Evolutionary conservation across 495 filamentous ascomycete genomes (phyloP).

Genomic region (Cercophora newfieldiana): DNA sequence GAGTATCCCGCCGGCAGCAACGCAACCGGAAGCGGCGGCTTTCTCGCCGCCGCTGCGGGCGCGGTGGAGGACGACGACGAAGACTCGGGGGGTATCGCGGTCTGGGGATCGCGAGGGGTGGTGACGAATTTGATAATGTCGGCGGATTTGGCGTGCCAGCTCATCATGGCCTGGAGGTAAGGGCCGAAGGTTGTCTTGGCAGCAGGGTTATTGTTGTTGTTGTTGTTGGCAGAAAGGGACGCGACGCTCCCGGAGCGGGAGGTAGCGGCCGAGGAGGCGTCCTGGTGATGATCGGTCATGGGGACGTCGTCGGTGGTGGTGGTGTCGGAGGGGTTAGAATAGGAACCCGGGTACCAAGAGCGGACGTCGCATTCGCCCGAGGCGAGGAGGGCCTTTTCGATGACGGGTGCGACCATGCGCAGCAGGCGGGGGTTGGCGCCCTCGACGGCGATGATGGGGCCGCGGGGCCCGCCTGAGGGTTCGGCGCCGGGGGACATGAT

Average conservation of each 20-base stretch:
- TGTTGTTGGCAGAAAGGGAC: not conserved
- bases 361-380: slow-evolving; percentile 60
- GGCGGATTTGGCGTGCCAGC: slow-evolving; percentile 69
- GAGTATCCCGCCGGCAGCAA: slow-evolving; percentile 69
- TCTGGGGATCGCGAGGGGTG: not conserved
- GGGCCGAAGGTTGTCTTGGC: slow-evolving; percentile 59
- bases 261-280: not conserved
- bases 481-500: slow-evolving; percentile 23
- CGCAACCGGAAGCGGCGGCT: slow-evolving; percentile 58
- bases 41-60: not conserved
- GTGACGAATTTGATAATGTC: slow-evolving; percentile 68
- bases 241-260: slow-evolving; percentile 10
- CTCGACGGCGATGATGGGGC: slow-evolving; percentile 81
- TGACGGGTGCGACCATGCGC: slow-evolving; percentile 56
- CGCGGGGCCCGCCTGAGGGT: slow-evolving; percentile 52
- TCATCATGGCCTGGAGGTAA: slow-evolving; percentile 68
- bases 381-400: slow-evolving; percentile 59
- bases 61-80: slow-evolving; percentile 1
- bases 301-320: slow-evolving; percentile 14
- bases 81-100: not conserved
- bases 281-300: not conserved
- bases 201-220: no score
- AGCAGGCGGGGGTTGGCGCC: slow-evolving; percentile 61
- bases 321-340: not conserved
- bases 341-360: slow-evolving; percentile 40